Base-by-base conservation (phyloP, 2,329 filamentous ascomycete genomes). In the Pestalotiopsis sp. region DNA sequence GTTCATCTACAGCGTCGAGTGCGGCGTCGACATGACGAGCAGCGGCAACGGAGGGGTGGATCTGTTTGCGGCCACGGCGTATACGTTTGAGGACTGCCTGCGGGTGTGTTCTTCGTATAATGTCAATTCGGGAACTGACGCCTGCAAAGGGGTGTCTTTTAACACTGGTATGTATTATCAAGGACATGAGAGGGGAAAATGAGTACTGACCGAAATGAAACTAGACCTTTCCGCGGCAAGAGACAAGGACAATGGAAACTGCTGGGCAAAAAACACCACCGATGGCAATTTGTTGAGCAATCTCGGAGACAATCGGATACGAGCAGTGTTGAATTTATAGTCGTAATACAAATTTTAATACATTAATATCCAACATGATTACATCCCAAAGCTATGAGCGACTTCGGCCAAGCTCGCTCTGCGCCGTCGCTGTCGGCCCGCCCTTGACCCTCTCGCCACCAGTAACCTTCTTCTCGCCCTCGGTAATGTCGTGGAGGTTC, bases 391-490 rank as follows among this genome's bases (percentile, higher is more conserved):
- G 6, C n/a, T 31, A 66, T 4, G 49, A 41, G 3, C 70, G 71
- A 59, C 71, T 74, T 69, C 76, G 74, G 9, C 61, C 65, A 4
- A 76, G 63, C 69, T 77, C 74, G 57, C 74, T 75, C 73, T 84
- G 81, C 1, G 80, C 80, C 5, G 79, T 74, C 0, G 79, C 70
- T 1, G 81, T 83, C 0, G 82, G 81, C 0, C 81, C 81, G 12
- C 79, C 77, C 65, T 79, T 76, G 27, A 81, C 74, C 0, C 74
- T 70, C 3, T 78, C 76, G 0, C 62, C 62, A 1, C 80, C 80
- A 0, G 80, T 82, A 38, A 83, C 74, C n/a, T 71, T 74, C 68
- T 80, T 80, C 75, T 84, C 81, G 12, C 79, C 81, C 57, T 78
- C 76, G 9, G 79, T 82, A 70, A 84, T 83, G 69, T 82, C 80